These are phyloP conservation scores for Ophioceras dolichostomum DNA, from an alignment of 2,329 filamentous ascomycete species.

Conservation along the genomic window DNA sequence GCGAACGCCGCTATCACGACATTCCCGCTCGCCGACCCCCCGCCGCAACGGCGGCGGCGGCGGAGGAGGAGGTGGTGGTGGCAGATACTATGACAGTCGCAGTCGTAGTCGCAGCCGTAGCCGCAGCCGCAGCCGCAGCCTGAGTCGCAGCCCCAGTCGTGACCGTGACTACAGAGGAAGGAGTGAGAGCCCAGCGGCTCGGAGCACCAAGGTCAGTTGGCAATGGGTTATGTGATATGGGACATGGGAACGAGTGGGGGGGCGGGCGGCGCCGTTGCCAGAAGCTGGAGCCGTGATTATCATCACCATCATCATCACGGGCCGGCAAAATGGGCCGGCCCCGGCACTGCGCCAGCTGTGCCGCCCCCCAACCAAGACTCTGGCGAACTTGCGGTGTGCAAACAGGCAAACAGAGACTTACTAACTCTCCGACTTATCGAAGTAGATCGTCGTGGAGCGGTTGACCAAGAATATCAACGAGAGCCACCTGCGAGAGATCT, in stretches of 20 bases:
- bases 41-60: too few species aligned
- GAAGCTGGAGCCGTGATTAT: too few species aligned
- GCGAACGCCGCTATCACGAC: conserved; percentile 1
- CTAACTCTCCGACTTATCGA: conserved; percentile 8
- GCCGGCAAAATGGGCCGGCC: not conserved
- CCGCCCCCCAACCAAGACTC: not conserved
- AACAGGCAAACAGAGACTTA: conserved; percentile 4
- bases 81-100: conserved; percentile 18
- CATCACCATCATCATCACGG: too few species aligned
- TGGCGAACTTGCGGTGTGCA: not conserved
- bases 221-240: too few species aligned
- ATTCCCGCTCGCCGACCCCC: conserved; percentile 17
- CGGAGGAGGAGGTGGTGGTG: too few species aligned
- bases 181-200: conserved; percentile 23
- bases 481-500: conserved; percentile 81
- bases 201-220: conserved; percentile 44
- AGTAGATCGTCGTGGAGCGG: conserved; percentile 90
- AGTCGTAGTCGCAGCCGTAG: conserved; percentile 15
- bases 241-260: too few species aligned
- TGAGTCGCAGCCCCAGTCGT: conserved; percentile 19
- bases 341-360: not conserved
- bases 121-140: conserved; percentile 16
- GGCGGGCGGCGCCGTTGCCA: too few species aligned
- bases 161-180: conserved; percentile 17
- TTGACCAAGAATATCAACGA: conserved; percentile 92